A percentile compares a stretch with the other conserved stretches of the same genome.
Conservation (phyloP, 768 basidiomycete genomes). For the Psilocybe tampanensis region DNA sequence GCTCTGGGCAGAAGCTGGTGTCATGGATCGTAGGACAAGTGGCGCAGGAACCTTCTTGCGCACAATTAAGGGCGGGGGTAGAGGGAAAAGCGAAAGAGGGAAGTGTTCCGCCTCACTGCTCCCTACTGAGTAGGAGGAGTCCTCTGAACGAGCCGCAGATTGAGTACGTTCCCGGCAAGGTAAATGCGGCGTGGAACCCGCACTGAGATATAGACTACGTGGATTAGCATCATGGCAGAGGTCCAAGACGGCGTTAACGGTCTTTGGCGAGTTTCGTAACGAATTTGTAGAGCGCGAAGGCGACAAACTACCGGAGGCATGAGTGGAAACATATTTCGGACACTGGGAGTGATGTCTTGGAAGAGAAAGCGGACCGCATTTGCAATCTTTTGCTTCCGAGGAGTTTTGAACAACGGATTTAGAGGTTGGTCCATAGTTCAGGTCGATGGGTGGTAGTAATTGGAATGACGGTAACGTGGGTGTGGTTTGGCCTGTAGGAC, state of each 20-base stretch:
- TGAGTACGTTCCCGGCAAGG: slow-evolving; percentile 18
- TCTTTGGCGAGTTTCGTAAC: slow-evolving; percentile 13
- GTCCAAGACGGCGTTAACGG: slow-evolving; percentile 22
- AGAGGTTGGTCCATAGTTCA: slow-evolving; percentile 16
- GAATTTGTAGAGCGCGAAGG: neutral
- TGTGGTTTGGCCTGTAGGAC: slow-evolving; percentile 10
- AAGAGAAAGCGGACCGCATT: slow-evolving; percentile 9
- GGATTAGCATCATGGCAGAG: slow-evolving; percentile 18
- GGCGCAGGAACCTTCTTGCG: slow-evolving; percentile 41
- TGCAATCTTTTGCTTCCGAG: slow-evolving; percentile 10
- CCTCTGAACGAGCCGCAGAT: slow-evolving; percentile 13
- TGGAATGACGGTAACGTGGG: slow-evolving; percentile 19
- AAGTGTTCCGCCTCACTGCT: slow-evolving; percentile 19
- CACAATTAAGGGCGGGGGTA: slow-evolving; percentile 38
- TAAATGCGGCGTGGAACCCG: slow-evolving; percentile 28
- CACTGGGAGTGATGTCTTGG: slow-evolving; percentile 17
- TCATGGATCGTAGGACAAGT: slow-evolving; percentile 35
- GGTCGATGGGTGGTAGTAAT: slow-evolving; percentile 22
- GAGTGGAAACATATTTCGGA: slow-evolving; percentile 14
- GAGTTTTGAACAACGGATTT: slow-evolving; percentile 8
- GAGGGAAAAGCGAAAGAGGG: slow-evolving; percentile 37
- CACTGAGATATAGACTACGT: slow-evolving; percentile 21
- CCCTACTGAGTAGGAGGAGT: slow-evolving; percentile 17
- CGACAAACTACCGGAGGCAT: slow-evolving; percentile 9
- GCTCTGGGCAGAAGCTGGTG: slow-evolving; percentile 33